These are phyloP conservation scores for Colletotrichum australisinense DNA, from an alignment of 2,329 filamentous ascomycete genomes.

Conservation along the genomic window DNA sequence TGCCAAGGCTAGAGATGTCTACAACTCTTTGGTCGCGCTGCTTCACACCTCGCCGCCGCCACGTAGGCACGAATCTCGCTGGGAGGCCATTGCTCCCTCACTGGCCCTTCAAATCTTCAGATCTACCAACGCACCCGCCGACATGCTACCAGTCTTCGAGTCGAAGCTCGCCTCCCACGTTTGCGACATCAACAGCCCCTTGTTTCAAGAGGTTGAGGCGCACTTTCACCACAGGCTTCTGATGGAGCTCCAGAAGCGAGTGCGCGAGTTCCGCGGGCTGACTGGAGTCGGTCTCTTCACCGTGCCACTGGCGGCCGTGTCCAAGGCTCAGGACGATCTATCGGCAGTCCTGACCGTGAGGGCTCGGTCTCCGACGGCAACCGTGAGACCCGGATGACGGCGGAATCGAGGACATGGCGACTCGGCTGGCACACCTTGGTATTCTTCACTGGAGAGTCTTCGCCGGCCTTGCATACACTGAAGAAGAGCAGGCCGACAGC, in stretches of 20 bases:
- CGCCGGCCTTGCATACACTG: constrained; percentile 77
- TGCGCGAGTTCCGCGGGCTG: constrained; percentile 64
- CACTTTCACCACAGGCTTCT: constrained; percentile 62
- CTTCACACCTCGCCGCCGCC: constrained; percentile 62
- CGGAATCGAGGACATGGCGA: constrained; percentile 75
- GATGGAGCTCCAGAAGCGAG: constrained; percentile 58
- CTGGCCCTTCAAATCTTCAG: constrained; percentile 70
- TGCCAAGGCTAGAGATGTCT: constrained; percentile 59
- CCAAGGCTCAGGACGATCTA: constrained; percentile 49
- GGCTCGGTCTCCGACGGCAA: constrained; percentile 42
- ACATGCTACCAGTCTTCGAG: constrained; percentile 61
- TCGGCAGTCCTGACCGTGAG: constrained; percentile 44
- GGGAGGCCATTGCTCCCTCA: constrained; percentile 63
- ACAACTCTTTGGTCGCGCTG: constrained; percentile 64
- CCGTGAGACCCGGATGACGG: constrained; percentile 63
- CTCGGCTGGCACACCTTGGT: constrained; percentile 83
- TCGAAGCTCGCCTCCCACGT: constrained; percentile 59
- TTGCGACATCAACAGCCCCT: constrained; percentile 53
- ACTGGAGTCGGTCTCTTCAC: constrained; percentile 66
- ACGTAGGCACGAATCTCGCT: constrained; percentile 57
- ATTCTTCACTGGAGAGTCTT: constrained; percentile 93
- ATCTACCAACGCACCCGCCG: constrained; percentile 61
- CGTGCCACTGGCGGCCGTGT: constrained; percentile 62
- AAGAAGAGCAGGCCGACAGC: constrained; percentile 50
- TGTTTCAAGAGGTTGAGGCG: constrained; percentile 62